Conservation (phyloP, 2,329 filamentous ascomycete genomes). For the Paramyrothecium sp. region DNA sequence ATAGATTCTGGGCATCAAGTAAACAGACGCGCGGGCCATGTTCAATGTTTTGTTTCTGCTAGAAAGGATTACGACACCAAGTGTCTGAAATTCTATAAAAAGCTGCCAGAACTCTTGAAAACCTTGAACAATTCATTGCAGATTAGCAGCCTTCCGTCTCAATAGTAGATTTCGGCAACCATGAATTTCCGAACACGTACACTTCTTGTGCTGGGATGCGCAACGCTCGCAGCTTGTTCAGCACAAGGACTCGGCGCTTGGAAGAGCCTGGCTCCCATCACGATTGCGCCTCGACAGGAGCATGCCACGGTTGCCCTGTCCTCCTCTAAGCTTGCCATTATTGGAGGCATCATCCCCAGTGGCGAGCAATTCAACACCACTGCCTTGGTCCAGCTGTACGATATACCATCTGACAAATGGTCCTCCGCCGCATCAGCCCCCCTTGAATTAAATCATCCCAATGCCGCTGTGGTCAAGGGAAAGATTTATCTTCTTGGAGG, state of each 20-base stretch:
- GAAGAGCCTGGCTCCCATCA: constrained; percentile 18
- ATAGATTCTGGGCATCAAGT: too few species aligned
- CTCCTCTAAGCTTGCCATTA: constrained; percentile 16
- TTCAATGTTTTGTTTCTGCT: too few species aligned
- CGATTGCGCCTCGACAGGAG: constrained; percentile 22
- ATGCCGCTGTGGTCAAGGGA: constrained; percentile 30
- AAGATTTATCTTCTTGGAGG: constrained; percentile 39
- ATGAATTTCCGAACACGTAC: too few species aligned
- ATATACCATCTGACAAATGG: constrained; percentile 27
- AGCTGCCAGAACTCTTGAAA: too few species aligned
- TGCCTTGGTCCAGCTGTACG: constrained; percentile 27
- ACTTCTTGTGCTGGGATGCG: background rate
- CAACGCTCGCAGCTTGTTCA: background rate
- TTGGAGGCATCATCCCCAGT: constrained; percentile 22
- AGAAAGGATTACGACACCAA: too few species aligned
- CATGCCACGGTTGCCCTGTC: constrained; percentile 21
- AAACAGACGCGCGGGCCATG: too few species aligned
- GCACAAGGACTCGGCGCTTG: constrained; percentile 7
- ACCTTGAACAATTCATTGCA: too few species aligned
- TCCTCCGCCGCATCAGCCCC: constrained; percentile 22
- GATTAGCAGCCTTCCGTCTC: too few species aligned
- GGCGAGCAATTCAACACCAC: constrained; percentile 16
- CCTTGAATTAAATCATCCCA: constrained; percentile 31
- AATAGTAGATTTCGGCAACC: too few species aligned
- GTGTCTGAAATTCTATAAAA: too few species aligned